phyloP scores from a whole-genome alignment of 306 rosid species.

The Vigna unguiculata region DNA sequence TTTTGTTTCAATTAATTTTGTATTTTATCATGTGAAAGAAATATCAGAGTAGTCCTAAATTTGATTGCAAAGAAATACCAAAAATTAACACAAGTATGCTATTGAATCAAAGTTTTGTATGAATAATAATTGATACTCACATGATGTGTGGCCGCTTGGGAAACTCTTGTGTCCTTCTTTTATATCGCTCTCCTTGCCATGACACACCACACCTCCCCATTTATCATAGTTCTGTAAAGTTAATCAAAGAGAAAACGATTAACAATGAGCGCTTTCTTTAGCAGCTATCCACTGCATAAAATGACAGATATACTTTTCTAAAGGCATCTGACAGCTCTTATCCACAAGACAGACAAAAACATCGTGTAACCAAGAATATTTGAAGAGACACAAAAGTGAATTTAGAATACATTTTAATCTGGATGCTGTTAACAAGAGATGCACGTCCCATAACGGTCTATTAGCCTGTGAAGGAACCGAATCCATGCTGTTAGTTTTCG shows the following conservation, averaged over 20 bases:
- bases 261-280: slow-evolving; percentile 15
- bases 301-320: slow-evolving; percentile 3
- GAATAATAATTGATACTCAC: slow-evolving; percentile 55
- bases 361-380: background rate
- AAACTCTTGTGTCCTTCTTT: slow-evolving; percentile 98
- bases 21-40: background rate
- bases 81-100: background rate
- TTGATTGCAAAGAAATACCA: background rate
- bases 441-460: background rate
- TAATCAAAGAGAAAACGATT: slow-evolving; percentile 15
- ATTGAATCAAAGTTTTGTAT: background rate
- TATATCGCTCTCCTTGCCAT: slow-evolving; percentile 72
- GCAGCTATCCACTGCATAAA: slow-evolving; percentile 2
- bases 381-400: background rate
- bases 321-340: background rate
- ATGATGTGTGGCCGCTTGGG: slow-evolving; percentile 95
- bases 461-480: too few relatives aligned
- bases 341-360: slow-evolving; percentile 2
- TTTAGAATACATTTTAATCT: background rate
- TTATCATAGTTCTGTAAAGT: slow-evolving; percentile 63
- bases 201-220: slow-evolving; percentile 76
- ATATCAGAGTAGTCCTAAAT: background rate
- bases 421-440: background rate
- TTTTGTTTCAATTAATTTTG: background rate
- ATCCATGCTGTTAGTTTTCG: too few relatives aligned